Percentiles rank a stretch among this genome's conserved stretches.
Evolutionary conservation across 805 yeast genomes (phyloP).

Genomic region (Yamadazyma insecticola): DNA sequence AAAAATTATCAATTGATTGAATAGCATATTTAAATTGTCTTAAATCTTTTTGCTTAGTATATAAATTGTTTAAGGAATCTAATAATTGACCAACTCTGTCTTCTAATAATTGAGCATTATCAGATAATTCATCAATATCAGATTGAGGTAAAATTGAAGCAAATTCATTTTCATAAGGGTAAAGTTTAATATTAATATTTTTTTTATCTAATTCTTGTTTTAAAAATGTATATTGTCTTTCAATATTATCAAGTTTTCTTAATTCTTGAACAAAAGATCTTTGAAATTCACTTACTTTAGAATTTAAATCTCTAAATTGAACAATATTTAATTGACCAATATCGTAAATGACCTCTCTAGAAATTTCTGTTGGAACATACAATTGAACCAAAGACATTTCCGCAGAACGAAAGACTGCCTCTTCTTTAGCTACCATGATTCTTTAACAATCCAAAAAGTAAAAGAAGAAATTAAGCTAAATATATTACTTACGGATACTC

Average conservation of each 20-base stretch:
- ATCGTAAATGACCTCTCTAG: constrained; percentile 80
- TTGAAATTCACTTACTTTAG: constrained; percentile 78
- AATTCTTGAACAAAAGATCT: constrained; percentile 87
- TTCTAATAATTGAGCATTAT: constrained; percentile 64
- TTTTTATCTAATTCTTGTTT: constrained; percentile 48
- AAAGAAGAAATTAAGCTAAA: no score
- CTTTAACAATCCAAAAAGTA: no score
- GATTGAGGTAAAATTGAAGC: constrained; percentile 38
- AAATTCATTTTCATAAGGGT: constrained; percentile 21
- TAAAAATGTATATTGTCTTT: constrained; percentile 61
- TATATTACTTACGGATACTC: no score
- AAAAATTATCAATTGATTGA: constrained; percentile 33
- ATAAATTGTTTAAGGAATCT: constrained; percentile 61
- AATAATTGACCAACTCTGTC: constrained; percentile 67
- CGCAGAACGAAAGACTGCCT: constrained; percentile 69
- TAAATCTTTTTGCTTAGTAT: constrained; percentile 57
- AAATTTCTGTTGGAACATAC: constrained; percentile 84
- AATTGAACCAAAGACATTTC: constrained; percentile 93
- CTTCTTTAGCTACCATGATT: constrained; percentile 30
- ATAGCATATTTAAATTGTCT: constrained; percentile 61
- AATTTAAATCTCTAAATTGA: constrained; percentile 82
- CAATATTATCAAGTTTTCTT: constrained; percentile 77
- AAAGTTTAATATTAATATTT: constrained; percentile 31
- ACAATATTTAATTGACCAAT: constrained; percentile 83
- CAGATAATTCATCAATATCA: constrained; percentile 67